Evolutionary conservation across 2,329 filamentous ascomycete species (phyloP).

Genomic region (Clonostachys chloroleuca): DNA sequence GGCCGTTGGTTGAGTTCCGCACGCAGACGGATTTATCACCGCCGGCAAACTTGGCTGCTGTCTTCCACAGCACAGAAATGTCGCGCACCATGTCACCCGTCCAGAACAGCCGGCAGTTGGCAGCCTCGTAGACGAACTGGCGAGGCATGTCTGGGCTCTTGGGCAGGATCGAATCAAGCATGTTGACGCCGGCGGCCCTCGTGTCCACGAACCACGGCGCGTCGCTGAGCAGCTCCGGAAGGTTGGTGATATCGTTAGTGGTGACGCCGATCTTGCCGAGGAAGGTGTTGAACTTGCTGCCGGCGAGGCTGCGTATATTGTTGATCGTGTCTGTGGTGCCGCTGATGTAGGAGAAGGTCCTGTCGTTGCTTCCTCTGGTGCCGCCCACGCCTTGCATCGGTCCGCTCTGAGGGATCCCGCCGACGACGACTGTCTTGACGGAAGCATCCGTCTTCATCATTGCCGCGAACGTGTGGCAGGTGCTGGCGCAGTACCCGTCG

Average conservation of each 20-base stretch:
- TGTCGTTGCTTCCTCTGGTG: constrained; percentile 44
- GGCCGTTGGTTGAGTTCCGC: not conserved
- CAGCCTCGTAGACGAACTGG: constrained; percentile 1
- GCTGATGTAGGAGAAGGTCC: not conserved
- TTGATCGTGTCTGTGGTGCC: not conserved
- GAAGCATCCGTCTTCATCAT: constrained; percentile 45
- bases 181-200: not conserved
- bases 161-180: not conserved
- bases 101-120: constrained; percentile 1
- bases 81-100: not conserved
- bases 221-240: not conserved
- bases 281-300: not conserved
- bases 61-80: not conserved
- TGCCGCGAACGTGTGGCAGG: constrained; percentile 54
- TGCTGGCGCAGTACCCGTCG: constrained; percentile 55
- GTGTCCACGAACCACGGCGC: not conserved
- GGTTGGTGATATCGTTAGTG: not conserved
- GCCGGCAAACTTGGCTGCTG: not conserved
- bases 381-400: constrained; percentile 58
- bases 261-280: not conserved
- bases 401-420: constrained; percentile 43
- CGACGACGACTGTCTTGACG: constrained; percentile 52
- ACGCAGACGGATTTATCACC: not conserved
- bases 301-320: not conserved
- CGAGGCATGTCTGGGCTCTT: not conserved